Evolutionary conservation across 805 yeast species (phyloP).

Genomic region (Clavispora fructus): DNA sequence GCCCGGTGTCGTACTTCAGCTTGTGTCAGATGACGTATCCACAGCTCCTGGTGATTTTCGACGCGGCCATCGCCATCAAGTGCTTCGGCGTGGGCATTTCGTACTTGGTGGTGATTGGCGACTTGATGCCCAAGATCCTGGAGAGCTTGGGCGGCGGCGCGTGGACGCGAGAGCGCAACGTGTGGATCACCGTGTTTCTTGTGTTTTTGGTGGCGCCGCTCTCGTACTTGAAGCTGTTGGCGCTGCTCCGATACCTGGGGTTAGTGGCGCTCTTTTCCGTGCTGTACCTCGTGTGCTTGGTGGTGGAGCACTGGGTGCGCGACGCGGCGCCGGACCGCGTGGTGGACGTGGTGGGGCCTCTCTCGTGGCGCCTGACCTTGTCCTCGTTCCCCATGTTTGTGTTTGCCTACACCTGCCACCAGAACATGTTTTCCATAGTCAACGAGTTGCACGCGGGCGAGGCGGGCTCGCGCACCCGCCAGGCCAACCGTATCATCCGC

Average conservation of each 20-base stretch:
- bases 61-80: constrained; percentile 67
- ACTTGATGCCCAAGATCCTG: constrained; percentile 60
- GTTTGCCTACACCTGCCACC: constrained; percentile 79
- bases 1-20: constrained; percentile 40
- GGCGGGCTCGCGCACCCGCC: constrained; percentile 38
- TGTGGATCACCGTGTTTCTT: constrained; percentile 53
- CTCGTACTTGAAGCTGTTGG: constrained; percentile 55
- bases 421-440: constrained; percentile 71
- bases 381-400: constrained; percentile 70
- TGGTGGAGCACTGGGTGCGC: constrained; percentile 43
- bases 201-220: constrained; percentile 56
- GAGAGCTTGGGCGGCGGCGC: constrained; percentile 28
- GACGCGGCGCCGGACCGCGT: constrained; percentile 6
- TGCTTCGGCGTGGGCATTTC: constrained; percentile 75
- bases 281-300: constrained; percentile 53
- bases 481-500: constrained; percentile 44
- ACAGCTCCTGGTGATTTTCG: constrained; percentile 62
- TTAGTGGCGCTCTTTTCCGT: constrained; percentile 65
- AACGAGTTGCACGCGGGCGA: constrained; percentile 52
- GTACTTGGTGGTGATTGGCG: constrained; percentile 72
- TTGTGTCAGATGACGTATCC: constrained; percentile 62
- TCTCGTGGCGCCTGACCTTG: constrained; percentile 34
- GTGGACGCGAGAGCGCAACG: constrained; percentile 31
- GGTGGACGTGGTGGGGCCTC: constrained; percentile 36
- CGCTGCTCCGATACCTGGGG: constrained; percentile 66